Conservation (phyloP, 306 rosid genomes). For the Glycine tomentella region DNA sequence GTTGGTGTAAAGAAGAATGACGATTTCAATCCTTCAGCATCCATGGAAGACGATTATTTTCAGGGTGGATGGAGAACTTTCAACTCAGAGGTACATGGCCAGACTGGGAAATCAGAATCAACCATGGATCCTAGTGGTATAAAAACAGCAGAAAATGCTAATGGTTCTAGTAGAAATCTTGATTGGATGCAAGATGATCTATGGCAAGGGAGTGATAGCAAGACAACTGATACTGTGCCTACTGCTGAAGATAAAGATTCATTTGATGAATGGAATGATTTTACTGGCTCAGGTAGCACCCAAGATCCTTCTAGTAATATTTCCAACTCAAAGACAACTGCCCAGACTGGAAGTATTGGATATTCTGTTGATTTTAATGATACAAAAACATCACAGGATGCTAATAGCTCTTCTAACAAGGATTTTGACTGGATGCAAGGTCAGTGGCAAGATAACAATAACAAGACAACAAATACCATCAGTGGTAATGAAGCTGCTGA, state of each 20-base stretch:
- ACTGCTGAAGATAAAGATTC: conserved; percentile 53
- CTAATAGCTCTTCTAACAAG: conserved; percentile 45
- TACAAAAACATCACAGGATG: conserved; percentile 50
- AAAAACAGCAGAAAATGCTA: conserved; percentile 51
- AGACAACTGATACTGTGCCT: conserved; percentile 53
- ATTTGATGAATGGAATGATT: conserved; percentile 70
- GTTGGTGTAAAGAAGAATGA: conserved; percentile 50
- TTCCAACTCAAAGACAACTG: conserved; percentile 51
- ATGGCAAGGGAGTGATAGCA: conserved; percentile 53
- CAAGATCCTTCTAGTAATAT: conserved; percentile 50
- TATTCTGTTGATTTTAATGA: conserved; percentile 46
- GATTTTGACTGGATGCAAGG: conserved; percentile 61
- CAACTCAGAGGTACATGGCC: conserved; percentile 47
- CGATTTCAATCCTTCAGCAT: conserved; percentile 53
- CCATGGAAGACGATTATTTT: conserved; percentile 63
- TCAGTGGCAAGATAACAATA: conserved; percentile 52
- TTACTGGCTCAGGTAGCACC: conserved; percentile 60
- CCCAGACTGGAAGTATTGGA: conserved; percentile 52
- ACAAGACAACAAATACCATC: conserved; percentile 49
- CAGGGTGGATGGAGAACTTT: conserved; percentile 58
- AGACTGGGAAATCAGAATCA: conserved; percentile 52
- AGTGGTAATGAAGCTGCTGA: conserved; percentile 48
- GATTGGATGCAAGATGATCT: conserved; percentile 67
- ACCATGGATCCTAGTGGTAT: conserved; percentile 41
- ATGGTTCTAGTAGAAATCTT: conserved; percentile 48